Evolutionary conservation across 768 basidiomycete genomes (phyloP).

Genomic region (Collybia mongolica): DNA sequence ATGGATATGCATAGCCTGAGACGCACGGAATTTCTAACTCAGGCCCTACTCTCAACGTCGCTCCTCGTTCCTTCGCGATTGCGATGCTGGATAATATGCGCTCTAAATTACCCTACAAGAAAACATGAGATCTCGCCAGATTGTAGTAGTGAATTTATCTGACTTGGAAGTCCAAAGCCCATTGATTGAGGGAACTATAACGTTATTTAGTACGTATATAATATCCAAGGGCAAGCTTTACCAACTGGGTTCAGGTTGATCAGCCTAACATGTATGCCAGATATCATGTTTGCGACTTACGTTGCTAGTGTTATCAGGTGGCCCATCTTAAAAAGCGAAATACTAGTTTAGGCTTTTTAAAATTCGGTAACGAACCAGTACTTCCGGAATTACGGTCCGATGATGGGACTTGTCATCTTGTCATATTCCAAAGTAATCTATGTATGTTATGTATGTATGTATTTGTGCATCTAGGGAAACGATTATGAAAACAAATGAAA

Average conservation of each 20-base stretch:
- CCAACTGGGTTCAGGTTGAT: conserved; percentile 8
- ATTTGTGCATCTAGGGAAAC: conserved; percentile 6
- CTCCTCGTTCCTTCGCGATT: conserved; percentile 86
- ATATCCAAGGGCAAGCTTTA: conserved; percentile 4
- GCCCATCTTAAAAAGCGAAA: conserved; percentile 54
- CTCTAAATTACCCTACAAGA: conserved; percentile 81
- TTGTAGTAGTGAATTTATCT: conserved; percentile 10
- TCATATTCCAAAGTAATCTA: neutral
- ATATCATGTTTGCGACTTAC: conserved; percentile 38
- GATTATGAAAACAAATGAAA: conserved; percentile 16
- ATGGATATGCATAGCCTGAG: neutral
- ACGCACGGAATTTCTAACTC: conserved; percentile 92
- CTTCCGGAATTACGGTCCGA: no score
- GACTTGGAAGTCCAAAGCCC: conserved; percentile 94
- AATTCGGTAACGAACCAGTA: no score
- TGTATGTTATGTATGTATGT: conserved; percentile 10
- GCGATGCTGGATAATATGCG: conserved; percentile 86
- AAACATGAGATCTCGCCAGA: neutral
- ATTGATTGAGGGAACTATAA: conserved; percentile 89
- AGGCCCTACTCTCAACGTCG: conserved; percentile 90
- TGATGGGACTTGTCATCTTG: neutral
- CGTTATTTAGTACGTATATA: conserved; percentile 3
- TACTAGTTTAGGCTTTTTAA: no score
- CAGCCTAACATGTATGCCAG: neutral
- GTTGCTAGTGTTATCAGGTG: conserved; percentile 88